A percentile compares a stretch with the other conserved stretches of the same genome.
These are phyloP conservation scores for Litsea cubeba DNA, from an alignment of 164 flowering plant species.

Conservation along the genomic window DNA sequence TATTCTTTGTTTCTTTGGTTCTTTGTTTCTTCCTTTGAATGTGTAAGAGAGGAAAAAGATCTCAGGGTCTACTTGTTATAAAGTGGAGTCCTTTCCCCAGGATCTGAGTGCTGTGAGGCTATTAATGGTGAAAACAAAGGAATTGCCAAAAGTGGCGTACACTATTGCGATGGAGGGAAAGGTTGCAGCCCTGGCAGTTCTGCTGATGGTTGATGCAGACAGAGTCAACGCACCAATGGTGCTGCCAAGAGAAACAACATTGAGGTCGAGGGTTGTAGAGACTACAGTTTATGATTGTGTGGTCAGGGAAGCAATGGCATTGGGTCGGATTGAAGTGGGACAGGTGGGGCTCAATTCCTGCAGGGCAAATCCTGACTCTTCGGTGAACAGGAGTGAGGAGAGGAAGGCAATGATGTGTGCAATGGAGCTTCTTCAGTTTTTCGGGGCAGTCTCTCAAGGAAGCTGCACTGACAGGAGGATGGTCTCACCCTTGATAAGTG, in stretches of 20 bases:
- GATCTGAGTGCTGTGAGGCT: constrained; percentile 38
- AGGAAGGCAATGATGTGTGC: constrained; percentile 41
- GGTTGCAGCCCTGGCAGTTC: constrained; percentile 31
- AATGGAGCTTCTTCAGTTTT: constrained; percentile 55
- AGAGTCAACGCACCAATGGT: constrained; percentile 22
- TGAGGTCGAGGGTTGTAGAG: constrained; percentile 16
- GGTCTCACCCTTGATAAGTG: constrained; percentile 35
- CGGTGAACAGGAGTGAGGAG: constrained; percentile 8
- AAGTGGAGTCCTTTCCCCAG: constrained; percentile 19
- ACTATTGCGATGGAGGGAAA: constrained; percentile 32
- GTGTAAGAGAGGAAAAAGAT: neutral
- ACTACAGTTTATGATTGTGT: constrained; percentile 41
- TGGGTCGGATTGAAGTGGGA: constrained; percentile 18
- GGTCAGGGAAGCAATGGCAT: constrained; percentile 31
- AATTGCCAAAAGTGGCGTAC: constrained; percentile 35
- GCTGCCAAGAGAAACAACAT: constrained; percentile 14
- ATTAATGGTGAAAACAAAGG: constrained; percentile 41
- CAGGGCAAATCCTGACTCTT: constrained; percentile 1
- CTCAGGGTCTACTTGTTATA: neutral
- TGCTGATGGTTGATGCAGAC: constrained; percentile 41
- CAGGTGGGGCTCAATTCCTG: constrained; percentile 1
- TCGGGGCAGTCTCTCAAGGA: constrained; percentile 27
- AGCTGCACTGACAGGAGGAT: constrained; percentile 22
- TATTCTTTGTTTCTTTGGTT: too few relatives aligned
- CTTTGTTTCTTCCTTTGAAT: neutral